phyloP scores from a whole-genome alignment of 2,329 filamentous ascomycete species.

The Arthrobotrys megalospora region DNA sequence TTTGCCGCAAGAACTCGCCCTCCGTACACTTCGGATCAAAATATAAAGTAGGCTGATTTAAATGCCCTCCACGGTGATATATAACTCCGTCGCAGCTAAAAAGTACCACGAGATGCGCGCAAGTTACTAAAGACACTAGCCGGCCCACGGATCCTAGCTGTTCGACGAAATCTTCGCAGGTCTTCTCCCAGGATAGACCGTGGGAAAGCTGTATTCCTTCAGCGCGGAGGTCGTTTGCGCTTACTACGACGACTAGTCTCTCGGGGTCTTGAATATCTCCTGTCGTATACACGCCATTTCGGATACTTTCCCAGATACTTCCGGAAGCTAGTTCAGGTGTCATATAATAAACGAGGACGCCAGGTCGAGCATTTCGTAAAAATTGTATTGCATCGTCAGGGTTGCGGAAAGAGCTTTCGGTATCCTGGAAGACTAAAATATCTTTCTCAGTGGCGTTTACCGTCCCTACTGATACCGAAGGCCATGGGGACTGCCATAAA shows the following conservation, averaged over 20 bases:
- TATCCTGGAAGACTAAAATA: slow-evolving; percentile 41
- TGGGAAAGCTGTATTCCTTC: slow-evolving; percentile 50
- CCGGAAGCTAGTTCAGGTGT: slow-evolving; percentile 26
- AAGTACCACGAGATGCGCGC: slow-evolving; percentile 39
- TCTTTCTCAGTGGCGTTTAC: slow-evolving; percentile 3
- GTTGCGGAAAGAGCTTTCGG: slow-evolving; percentile 44
- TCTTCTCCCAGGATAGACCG: slow-evolving; percentile 52
- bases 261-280: slow-evolving; percentile 35
- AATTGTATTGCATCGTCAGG: slow-evolving; percentile 28
- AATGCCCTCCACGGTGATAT: slow-evolving; percentile 40
- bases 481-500: slow-evolving; percentile 22
- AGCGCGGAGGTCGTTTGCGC: slow-evolving; percentile 49
- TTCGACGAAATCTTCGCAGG: slow-evolving; percentile 53
- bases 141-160: slow-evolving; percentile 43
- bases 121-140: slow-evolving; percentile 41
- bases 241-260: slow-evolving; percentile 38
- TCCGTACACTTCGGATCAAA: slow-evolving; percentile 40
- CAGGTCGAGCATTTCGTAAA: slow-evolving; percentile 19
- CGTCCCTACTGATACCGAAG: neutral
- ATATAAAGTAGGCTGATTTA: slow-evolving; percentile 46
- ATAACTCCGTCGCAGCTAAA: slow-evolving; percentile 52
- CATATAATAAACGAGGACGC: slow-evolving; percentile 41
- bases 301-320: slow-evolving; percentile 42
- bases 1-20: slow-evolving; percentile 47
- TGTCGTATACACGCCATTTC: slow-evolving; percentile 30